These are phyloP conservation scores for Naganishia vaughanmartiniae DNA, from an alignment of 768 basidiomycete species.

Conservation along the genomic window DNA sequence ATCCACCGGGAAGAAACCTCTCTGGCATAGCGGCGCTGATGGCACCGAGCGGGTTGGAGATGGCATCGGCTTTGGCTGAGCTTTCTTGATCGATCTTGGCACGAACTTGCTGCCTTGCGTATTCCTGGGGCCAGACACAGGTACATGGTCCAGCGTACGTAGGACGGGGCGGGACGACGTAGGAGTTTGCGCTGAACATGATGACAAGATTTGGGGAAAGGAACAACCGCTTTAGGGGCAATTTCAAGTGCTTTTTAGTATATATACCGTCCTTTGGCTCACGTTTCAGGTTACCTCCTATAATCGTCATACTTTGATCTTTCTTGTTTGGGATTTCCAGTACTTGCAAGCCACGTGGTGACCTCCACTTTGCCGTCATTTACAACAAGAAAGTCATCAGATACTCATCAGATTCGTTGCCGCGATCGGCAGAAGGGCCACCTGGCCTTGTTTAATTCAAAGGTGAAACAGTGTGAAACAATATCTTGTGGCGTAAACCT, in stretches of 20 bases:
- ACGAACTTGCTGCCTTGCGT: constrained; percentile 9
- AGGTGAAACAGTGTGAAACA: not conserved
- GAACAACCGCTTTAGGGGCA: too few species aligned
- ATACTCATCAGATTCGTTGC: not conserved
- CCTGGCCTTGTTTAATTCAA: too few species aligned
- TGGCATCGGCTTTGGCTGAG: constrained; percentile 16
- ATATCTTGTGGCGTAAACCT: not conserved
- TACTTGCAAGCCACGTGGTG: too few species aligned
- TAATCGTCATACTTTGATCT: not conserved
- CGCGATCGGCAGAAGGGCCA: not conserved
- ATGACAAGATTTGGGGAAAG: not conserved
- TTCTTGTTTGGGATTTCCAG: not conserved
- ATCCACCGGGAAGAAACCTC: constrained; percentile 5
- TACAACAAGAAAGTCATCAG: too few species aligned
- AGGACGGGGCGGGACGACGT: constrained; percentile 19
- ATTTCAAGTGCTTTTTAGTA: too few species aligned
- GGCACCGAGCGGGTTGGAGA: constrained; percentile 17
- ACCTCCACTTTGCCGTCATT: constrained; percentile 3
- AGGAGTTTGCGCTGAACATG: constrained; percentile 2
- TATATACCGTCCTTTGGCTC: too few species aligned
- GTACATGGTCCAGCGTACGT: constrained; percentile 20
- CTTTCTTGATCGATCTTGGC: constrained; percentile 4
- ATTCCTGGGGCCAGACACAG: constrained; percentile 16
- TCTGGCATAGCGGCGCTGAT: constrained; percentile 12
- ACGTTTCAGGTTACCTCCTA: not conserved